Percentiles rank a stretch among this genome's conserved stretches.
Conservation (phyloP, 1,139 yeast genomes). For the Candida sojae region DNA sequence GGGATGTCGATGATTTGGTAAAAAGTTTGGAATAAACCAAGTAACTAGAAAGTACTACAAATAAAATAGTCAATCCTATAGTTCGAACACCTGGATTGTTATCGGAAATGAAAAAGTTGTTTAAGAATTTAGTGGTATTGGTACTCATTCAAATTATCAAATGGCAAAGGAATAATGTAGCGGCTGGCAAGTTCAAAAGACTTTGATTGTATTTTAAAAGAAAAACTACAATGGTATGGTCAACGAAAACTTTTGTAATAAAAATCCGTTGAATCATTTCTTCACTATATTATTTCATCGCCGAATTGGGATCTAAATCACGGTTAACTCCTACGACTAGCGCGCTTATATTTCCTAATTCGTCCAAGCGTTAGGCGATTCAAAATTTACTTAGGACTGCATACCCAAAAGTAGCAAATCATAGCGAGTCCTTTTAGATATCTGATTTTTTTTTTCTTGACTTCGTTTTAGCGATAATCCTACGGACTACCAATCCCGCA, state of each 20-base stretch:
- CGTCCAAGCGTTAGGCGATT: background rate
- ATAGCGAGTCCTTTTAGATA: too few species aligned
- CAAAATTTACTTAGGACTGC: too few species aligned
- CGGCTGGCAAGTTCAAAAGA: too few species aligned
- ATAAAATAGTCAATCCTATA: conserved; percentile 1
- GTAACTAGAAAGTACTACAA: background rate
- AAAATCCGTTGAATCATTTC: background rate
- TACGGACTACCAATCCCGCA: too few species aligned
- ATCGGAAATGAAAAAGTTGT: background rate
- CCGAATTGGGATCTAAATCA: too few species aligned
- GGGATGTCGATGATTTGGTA: background rate
- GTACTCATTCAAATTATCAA: background rate
- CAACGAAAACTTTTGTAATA: background rate
- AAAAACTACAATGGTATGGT: too few species aligned
- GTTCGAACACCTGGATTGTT: conserved; percentile 1
- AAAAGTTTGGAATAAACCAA: background rate
- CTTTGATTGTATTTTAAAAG: too few species aligned
- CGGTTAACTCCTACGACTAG: too few species aligned
- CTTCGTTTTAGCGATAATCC: too few species aligned
- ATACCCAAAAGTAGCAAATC: too few species aligned
- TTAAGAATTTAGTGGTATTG: conserved; percentile 1
- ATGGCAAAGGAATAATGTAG: background rate
- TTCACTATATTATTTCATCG: too few species aligned
- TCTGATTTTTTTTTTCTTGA: too few species aligned
- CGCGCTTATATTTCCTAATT: conserved; percentile 1